Conservation (phyloP, 2,329 filamentous ascomycete species). For the Penicillium psychrosexuale region DNA sequence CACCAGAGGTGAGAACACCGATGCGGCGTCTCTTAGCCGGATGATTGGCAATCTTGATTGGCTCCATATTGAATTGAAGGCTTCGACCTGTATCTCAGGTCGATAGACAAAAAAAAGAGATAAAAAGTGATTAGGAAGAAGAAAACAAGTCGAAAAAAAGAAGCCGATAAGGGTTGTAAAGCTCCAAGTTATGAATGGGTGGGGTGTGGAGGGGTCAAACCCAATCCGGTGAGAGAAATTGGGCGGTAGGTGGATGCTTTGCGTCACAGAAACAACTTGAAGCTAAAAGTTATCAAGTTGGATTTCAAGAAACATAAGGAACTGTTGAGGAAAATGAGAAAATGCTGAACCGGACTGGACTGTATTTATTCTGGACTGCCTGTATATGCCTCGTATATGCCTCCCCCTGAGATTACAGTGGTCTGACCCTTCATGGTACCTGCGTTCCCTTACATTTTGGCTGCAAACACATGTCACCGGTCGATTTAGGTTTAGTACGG, state of each 20-base stretch:
- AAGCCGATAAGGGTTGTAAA: slow-evolving; percentile 9
- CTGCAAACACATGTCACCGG: slow-evolving; percentile 7
- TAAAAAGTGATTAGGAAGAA: background rate
- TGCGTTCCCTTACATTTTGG: slow-evolving; percentile 1
- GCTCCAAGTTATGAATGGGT: slow-evolving; percentile 17
- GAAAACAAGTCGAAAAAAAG: slow-evolving; percentile 8
- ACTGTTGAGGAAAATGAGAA: background rate
- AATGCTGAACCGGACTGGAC: background rate
- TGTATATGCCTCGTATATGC: background rate
- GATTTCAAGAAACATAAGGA: slow-evolving; percentile 11
- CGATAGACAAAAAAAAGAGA: slow-evolving; percentile 11
- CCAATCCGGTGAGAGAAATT: slow-evolving; percentile 41
- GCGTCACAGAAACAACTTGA: slow-evolving; percentile 15
- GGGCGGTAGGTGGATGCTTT: slow-evolving; percentile 29
- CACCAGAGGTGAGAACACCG: slow-evolving; percentile 90
- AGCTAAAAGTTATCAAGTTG: slow-evolving; percentile 2
- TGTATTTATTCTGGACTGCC: background rate
- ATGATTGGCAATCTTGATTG: slow-evolving; percentile 29
- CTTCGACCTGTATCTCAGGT: slow-evolving; percentile 11
- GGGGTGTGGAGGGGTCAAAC: slow-evolving; percentile 25
- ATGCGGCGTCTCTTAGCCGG: slow-evolving; percentile 62
- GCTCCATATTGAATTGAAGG: slow-evolving; percentile 20
- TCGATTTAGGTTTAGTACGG: slow-evolving; percentile 14
- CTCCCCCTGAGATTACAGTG: background rate
- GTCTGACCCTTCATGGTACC: slow-evolving; percentile 2